Conservation (phyloP, 176 grass and related monocot genomes). For the Rhipidocladum racemiflorum region DNA sequence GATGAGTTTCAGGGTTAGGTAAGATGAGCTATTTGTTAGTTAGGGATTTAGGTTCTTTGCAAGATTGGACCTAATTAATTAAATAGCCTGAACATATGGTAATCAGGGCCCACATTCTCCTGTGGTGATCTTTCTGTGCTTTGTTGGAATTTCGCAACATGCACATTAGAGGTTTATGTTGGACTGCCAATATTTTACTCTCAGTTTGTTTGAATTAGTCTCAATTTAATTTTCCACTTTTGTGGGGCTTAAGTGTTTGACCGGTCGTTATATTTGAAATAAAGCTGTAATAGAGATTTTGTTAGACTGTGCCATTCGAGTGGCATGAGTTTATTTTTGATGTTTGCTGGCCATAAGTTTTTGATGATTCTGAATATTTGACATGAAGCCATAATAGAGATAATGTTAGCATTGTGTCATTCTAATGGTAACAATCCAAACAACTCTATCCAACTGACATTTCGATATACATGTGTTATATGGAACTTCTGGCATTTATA, state of each 20-base stretch:
- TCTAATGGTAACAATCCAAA: too few species aligned
- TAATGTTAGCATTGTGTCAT: background rate
- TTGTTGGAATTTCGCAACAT: background rate
- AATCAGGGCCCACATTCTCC: background rate
- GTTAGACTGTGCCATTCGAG: background rate
- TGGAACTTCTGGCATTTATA: background rate
- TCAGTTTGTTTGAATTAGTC: background rate
- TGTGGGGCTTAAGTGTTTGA: background rate
- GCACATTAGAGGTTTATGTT: background rate
- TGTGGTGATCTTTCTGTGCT: background rate
- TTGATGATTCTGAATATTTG: background rate
- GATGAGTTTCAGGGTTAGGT: background rate
- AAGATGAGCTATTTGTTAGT: background rate
- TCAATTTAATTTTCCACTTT: background rate
- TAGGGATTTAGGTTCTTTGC: background rate
- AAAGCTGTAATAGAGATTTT: background rate
- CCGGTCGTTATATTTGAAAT: background rate
- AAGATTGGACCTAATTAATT: background rate
- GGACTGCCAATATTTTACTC: background rate
- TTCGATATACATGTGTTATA: background rate
- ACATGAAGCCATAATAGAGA: background rate
- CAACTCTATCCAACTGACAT: too few species aligned
- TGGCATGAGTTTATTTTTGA: too few species aligned
- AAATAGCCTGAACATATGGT: too few species aligned
- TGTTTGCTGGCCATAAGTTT: background rate